Evolutionary conservation across 2,329 filamentous ascomycete genomes (phyloP).

Genomic region (Monosporascus sp.): DNA sequence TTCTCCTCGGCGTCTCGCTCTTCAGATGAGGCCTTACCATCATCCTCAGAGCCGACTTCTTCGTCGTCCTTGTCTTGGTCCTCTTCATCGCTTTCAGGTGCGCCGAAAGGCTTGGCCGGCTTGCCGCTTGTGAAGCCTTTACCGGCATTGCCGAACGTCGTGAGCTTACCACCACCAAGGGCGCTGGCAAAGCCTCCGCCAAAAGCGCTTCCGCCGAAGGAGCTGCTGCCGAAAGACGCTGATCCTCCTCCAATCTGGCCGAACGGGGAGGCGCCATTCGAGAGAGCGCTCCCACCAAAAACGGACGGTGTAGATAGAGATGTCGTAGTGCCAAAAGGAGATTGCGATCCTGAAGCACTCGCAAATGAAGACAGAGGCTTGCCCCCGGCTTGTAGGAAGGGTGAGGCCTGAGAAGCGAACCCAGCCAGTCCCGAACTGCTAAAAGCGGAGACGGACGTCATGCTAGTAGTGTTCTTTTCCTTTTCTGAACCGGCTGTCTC

Average conservation of each 20-base stretch:
- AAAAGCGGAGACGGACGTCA: conserved; percentile 57
- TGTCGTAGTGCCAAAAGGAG: conserved; percentile 28
- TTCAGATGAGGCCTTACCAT: conserved; percentile 31
- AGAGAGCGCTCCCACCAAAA: conserved; percentile 36
- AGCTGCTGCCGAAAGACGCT: conserved; percentile 32
- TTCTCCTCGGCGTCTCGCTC: conserved; percentile 41
- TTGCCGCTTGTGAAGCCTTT: conserved; percentile 51
- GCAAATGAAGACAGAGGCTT: conserved; percentile 37
- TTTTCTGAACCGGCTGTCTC: conserved; percentile 19
- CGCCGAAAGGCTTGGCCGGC: conserved; percentile 69
- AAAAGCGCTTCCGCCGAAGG: conserved; percentile 50
- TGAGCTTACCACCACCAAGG: conserved; percentile 43
- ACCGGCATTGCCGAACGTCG: conserved; percentile 65
- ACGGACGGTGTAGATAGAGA: conserved; percentile 42
- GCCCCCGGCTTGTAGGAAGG: conserved; percentile 22
- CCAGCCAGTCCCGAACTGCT: conserved; percentile 49
- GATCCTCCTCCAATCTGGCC: conserved; percentile 17
- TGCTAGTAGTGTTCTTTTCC: conserved; percentile 18
- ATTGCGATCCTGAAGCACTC: conserved; percentile 35
- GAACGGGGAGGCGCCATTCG: conserved; percentile 24
- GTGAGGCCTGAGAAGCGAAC: conserved; percentile 59
- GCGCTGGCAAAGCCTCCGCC: conserved; percentile 35
- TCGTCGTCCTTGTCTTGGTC: conserved; percentile 34
- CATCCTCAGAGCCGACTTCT: conserved; percentile 40
- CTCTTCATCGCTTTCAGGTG: conserved; percentile 57